A percentile compares a stretch with the other conserved stretches of the same genome.
These are phyloP conservation scores for Paramecium biaurelia DNA, from an alignment of 73 alveolate genomes.

Conservation along the genomic window DNA sequence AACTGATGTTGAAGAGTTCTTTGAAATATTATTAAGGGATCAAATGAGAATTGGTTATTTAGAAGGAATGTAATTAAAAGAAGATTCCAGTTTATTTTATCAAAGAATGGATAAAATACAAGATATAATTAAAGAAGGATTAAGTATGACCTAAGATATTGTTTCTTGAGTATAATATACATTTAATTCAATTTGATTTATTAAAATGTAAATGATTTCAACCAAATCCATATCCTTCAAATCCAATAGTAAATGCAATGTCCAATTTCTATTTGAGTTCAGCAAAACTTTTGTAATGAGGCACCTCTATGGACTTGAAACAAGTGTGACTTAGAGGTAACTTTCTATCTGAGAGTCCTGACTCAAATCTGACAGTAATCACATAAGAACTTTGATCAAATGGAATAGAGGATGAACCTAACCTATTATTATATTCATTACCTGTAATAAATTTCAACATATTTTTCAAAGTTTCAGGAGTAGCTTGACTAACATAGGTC, in stretches of 20 bases:
- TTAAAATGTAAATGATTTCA: neutral
- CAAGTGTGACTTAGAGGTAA: conserved; percentile 55
- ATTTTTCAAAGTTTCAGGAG: conserved; percentile 31
- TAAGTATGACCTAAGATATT: neutral
- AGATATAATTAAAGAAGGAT: neutral
- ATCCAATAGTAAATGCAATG: conserved; percentile 59
- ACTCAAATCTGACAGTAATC: neutral
- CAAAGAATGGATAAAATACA: neutral
- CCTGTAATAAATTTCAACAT: conserved; percentile 63
- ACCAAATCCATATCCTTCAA: conserved; percentile 65
- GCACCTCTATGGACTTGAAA: conserved; percentile 62
- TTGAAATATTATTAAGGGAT: neutral
- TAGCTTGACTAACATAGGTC: conserved; percentile 26
- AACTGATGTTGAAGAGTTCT: neutral
- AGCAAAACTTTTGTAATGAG: conserved; percentile 21
- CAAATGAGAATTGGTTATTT: conserved; percentile 29
- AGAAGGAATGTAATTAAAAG: neutral
- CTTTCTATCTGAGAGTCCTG: neutral
- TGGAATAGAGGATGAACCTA: conserved; percentile 60
- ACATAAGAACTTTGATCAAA: conserved; percentile 45
- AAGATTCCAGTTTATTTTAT: neutral
- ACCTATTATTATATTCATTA: neutral
- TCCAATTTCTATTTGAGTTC: conserved; percentile 57
- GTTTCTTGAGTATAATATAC: neutral
- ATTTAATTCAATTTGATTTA: too few species aligned